Percentiles rank a stretch among this genome's conserved stretches.
Conservation (phyloP, 495 filamentous ascomycete species). For the Xylaria longipes region DNA sequence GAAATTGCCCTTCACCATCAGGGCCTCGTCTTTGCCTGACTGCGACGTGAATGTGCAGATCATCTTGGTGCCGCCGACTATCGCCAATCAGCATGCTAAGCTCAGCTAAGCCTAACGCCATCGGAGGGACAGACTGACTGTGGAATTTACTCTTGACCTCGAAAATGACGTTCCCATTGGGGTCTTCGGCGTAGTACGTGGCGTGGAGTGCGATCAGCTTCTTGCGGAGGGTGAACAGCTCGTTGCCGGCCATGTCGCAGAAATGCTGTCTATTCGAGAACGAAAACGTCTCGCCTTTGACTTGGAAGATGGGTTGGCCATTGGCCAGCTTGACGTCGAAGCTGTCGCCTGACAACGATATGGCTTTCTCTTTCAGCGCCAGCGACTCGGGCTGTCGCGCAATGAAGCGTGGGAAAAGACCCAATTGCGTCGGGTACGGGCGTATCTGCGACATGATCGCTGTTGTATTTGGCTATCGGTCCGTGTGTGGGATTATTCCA, state of each 20-base stretch:
- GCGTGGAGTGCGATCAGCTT: slow-evolving; percentile 57
- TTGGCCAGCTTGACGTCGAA: slow-evolving; percentile 58
- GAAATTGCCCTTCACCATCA: slow-evolving; percentile 56
- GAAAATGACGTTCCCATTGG: slow-evolving; percentile 50
- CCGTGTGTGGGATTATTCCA: background rate
- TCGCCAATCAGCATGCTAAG: background rate
- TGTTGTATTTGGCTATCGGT: background rate
- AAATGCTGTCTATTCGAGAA: slow-evolving; percentile 54
- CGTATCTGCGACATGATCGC: slow-evolving; percentile 33
- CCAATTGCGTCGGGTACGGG: slow-evolving; percentile 47
- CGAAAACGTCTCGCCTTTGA: slow-evolving; percentile 55
- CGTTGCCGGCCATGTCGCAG: slow-evolving; percentile 50
- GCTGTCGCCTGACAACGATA: slow-evolving; percentile 62
- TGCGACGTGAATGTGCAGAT: slow-evolving; percentile 55
- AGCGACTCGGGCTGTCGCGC: slow-evolving; percentile 54
- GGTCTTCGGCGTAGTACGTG: slow-evolving; percentile 53
- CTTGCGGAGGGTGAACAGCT: slow-evolving; percentile 60
- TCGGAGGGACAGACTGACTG: slow-evolving; percentile 43
- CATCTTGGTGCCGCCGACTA: slow-evolving; percentile 56
- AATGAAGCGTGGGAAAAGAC: slow-evolving; percentile 58
- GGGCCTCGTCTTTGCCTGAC: slow-evolving; percentile 40
- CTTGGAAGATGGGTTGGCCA: slow-evolving; percentile 57
- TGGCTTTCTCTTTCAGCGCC: slow-evolving; percentile 60
- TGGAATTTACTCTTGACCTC: slow-evolving; percentile 59
- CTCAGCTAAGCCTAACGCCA: background rate